Base-by-base conservation (phyloP, 441 rosid species). In the Gossypium schwendimanii region DNA sequence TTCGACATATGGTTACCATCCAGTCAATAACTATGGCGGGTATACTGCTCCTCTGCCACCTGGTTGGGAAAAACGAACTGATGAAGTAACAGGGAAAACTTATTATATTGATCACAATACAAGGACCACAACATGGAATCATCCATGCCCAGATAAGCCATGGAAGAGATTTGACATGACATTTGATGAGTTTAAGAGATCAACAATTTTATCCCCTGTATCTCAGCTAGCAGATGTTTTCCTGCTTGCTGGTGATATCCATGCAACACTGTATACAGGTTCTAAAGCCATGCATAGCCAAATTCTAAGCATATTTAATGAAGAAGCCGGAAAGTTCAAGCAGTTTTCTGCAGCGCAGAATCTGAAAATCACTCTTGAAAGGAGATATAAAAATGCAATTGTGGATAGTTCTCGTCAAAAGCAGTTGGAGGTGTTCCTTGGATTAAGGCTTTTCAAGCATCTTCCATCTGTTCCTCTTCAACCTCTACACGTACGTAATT, bases 251-350 rank as follows among this genome's bases (percentile, higher is more conserved):
- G 98, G 99, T 73, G 99, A 93, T 88, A 88, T 91, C 75, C 98
- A 91, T 80, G 98, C 99, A 59, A 95, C 98, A 49, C 98, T 95
- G 31, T 93, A 95, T 79, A 95, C 99, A 65, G 98, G 99, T 70
- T 95, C 99, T 23, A 91, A 95, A 87, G 99, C 99, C 53, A 95
- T 95, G 98, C 99, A 95, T 81, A 91, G 98, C 86, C 99, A 95
- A 85, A 88, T 95, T 81, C 96, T 95, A 44, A 90, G 82, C 82
- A 95, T 95, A 79, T 95, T 95, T 83, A 91, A 84, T 75, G 99
- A 95, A 81, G 99, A 95, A 83, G 81, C 95, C 11, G 98, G 92
- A 72, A 91, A 90, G 63, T 93, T 85, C 79, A 93, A 95, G 79
- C 97, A 93, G 86, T 91, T 91, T 63, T 89, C 99, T 74, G 97